Conservation (phyloP, 2,329 filamentous ascomycete genomes). For the Aspergillus japonicus region DNA sequence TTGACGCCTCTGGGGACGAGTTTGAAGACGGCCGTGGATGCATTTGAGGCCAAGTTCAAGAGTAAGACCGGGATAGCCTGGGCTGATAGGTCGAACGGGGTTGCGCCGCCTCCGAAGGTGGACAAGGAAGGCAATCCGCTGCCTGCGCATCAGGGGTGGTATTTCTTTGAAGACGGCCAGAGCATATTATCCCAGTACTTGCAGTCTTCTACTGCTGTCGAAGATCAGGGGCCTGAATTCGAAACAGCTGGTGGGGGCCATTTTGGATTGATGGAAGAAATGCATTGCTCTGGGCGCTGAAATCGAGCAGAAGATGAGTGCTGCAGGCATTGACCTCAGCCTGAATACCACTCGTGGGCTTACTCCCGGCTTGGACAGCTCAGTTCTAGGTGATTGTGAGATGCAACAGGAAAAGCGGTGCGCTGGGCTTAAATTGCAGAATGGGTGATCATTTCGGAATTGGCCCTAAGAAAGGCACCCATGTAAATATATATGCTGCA, state of each 20-base stretch:
- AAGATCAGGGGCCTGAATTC: not conserved
- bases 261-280: not conserved
- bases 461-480: too few relatives aligned
- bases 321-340: conserved; percentile 7
- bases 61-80: conserved; percentile 59
- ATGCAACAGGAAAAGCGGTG: not conserved
- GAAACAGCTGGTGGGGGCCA: not conserved
- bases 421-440: not conserved
- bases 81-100: conserved; percentile 45
- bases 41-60: conserved; percentile 59
- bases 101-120: conserved; percentile 19
- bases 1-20: conserved; percentile 34
- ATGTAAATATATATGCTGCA: not conserved
- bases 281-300: conserved; percentile 15
- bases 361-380: conserved; percentile 23
- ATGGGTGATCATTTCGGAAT: too few relatives aligned
- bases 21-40: conserved; percentile 44
- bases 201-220: not conserved
- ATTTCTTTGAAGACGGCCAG: conserved; percentile 23
- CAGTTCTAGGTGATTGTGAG: conserved; percentile 7
- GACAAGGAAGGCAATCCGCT: conserved; percentile 24
- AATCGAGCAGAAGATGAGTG: conserved; percentile 9
- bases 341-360: conserved; percentile 23
- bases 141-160: conserved; percentile 35
- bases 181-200: conserved; percentile 25